Conservation (phyloP, 139 green algal species). For the Nannochloris sp. region DNA sequence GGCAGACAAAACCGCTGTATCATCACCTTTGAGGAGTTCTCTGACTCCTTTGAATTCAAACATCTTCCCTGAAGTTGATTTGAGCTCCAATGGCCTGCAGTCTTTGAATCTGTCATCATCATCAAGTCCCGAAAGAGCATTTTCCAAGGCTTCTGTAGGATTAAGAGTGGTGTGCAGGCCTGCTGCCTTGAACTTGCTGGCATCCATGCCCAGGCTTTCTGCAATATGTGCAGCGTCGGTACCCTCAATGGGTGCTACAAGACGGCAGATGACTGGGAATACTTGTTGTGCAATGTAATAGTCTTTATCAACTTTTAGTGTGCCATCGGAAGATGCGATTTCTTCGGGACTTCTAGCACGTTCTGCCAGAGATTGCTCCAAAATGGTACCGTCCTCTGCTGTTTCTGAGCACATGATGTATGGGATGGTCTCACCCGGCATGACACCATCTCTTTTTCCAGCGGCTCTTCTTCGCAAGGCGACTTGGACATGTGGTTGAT, state of each 20-base stretch:
- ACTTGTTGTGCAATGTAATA: conserved; percentile 86
- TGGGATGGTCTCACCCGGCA: conserved; percentile 84
- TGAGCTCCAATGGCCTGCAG: conserved; percentile 49
- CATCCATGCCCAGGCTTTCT: conserved; percentile 89
- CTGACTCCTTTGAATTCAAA: conserved; percentile 42
- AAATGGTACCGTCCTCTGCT: conserved; percentile 8
- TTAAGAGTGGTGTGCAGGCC: conserved; percentile 1
- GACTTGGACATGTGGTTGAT: conserved; percentile 91
- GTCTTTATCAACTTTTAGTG: conserved; percentile 50
- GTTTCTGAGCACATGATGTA: conserved; percentile 87
- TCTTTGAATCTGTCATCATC: conserved; percentile 53
- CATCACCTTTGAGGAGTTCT: conserved; percentile 18
- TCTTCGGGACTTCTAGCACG: conserved; percentile 89
- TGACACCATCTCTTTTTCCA: conserved; percentile 70
- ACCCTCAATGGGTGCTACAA: conserved; percentile 85
- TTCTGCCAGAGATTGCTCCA: conserved; percentile 61
- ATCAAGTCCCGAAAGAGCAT: conserved; percentile 52
- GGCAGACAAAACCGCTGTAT: conserved; percentile 16
- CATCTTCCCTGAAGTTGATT: conserved; percentile 9
- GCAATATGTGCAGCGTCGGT: conserved; percentile 80
- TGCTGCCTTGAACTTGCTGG: conserved; percentile 44
- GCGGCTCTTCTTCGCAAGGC: conserved; percentile 63
- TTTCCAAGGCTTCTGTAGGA: conserved; percentile 28
- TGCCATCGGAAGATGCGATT: conserved; percentile 49
- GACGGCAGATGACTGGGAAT: conserved; percentile 84